A percentile compares a stretch with the other conserved stretches of the same genome.
phyloP scores from a whole-genome alignment of 306 rosid species.

The Cicer arietinum region DNA sequence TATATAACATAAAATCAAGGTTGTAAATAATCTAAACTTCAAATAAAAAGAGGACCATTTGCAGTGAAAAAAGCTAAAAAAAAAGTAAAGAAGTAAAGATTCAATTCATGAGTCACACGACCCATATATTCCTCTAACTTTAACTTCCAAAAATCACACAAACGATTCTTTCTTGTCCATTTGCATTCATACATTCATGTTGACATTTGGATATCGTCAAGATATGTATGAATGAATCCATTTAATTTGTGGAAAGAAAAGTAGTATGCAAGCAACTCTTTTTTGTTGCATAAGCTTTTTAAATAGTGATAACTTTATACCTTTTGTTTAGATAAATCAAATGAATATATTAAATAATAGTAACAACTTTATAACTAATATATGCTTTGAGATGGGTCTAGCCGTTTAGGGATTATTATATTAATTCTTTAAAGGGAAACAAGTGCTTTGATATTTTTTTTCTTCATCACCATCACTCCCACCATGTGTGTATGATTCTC shows the following conservation, averaged over 20 bases:
- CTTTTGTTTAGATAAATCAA: neutral
- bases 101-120: conserved; percentile 44
- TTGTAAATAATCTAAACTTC: neutral
- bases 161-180: conserved; percentile 36
- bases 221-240: conserved; percentile 28
- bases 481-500: conserved; percentile 36
- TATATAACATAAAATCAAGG: neutral
- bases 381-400: conserved; percentile 31
- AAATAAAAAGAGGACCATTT: conserved; percentile 23
- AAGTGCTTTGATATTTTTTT: neutral
- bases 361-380: conserved; percentile 26
- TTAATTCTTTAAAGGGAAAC: conserved; percentile 2
- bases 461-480: conserved; percentile 13
- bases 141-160: conserved; percentile 43
- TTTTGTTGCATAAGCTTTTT: conserved; percentile 39
- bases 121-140: conserved; percentile 45
- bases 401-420: conserved; percentile 26
- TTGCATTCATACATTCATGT: conserved; percentile 24
- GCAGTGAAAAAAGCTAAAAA: conserved; percentile 31
- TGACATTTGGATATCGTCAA: conserved; percentile 25
- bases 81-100: conserved; percentile 25
- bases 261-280: conserved; percentile 33
- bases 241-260: neutral
- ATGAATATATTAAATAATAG: neutral
- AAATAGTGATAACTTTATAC: conserved; percentile 27